A percentile compares a stretch with the other conserved stretches of the same genome.
Evolutionary conservation across 202 grass and related monocot genomes (phyloP).

Genomic region (Tripidium arundinaceum): DNA sequence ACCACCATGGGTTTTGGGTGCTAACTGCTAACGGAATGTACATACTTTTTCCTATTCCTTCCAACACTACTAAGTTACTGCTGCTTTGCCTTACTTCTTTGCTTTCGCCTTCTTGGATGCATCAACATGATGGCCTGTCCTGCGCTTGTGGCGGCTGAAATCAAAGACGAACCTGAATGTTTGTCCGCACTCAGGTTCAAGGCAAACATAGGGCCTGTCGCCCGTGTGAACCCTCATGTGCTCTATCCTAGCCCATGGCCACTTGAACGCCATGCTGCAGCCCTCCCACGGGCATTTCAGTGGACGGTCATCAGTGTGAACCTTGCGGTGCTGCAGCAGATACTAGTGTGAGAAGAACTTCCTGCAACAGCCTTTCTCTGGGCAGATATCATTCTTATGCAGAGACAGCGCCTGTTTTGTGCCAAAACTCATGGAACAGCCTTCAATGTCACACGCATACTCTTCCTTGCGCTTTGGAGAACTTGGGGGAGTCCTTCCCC

Average conservation of each 20-base stretch:
- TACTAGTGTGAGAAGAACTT: slow-evolving; percentile 94
- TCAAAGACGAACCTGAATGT: slow-evolving; percentile 96
- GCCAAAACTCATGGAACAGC: slow-evolving; percentile 77
- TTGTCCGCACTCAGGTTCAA: slow-evolving; percentile 64
- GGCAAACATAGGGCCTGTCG: slow-evolving; percentile 83
- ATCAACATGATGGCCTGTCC: slow-evolving; percentile 35
- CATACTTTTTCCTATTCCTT: slow-evolving; percentile 21
- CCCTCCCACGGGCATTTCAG: slow-evolving; percentile 78
- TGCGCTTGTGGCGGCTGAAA: slow-evolving; percentile 92
- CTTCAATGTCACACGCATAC: slow-evolving; percentile 56
- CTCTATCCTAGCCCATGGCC: slow-evolving; percentile 92
- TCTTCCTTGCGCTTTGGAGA: slow-evolving; percentile 31
- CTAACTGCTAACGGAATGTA: slow-evolving; percentile 28
- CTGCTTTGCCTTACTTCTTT: slow-evolving; percentile 17
- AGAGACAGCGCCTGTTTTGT: slow-evolving; percentile 61
- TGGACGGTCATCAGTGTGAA: slow-evolving; percentile 73
- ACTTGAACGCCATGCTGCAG: slow-evolving; percentile 88
- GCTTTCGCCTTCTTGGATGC: slow-evolving; percentile 41
- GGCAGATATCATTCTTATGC: slow-evolving; percentile 77
- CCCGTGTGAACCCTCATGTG: slow-evolving; percentile 96
- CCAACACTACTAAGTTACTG: neutral
- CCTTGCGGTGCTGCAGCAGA: slow-evolving; percentile 82
- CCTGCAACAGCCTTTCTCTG: slow-evolving; percentile 63
- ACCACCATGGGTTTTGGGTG: neutral
- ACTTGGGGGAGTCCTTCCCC: slow-evolving; percentile 7